Evolutionary conservation across 768 basidiomycete genomes (phyloP).

Genomic region (Agrocybe pediades): DNA sequence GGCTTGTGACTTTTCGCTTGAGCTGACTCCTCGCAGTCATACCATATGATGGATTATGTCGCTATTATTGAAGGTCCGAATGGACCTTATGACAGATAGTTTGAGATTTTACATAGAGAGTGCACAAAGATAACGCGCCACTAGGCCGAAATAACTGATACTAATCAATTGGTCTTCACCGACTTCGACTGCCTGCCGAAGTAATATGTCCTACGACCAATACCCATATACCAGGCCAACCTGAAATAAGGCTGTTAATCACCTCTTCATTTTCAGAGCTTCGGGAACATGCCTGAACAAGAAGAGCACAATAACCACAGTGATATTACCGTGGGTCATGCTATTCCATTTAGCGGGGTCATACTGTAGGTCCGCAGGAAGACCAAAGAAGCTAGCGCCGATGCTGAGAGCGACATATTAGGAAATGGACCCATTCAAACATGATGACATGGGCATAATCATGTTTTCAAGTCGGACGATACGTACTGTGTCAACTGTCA

Average conservation of each 20-base stretch:
- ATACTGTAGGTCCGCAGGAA: slow-evolving; percentile 58
- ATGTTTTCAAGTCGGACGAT: neutral
- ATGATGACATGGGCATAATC: neutral
- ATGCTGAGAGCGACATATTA: slow-evolving; percentile 44
- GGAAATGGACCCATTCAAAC: slow-evolving; percentile 2
- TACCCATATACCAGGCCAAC: slow-evolving; percentile 51
- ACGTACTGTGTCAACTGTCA: slow-evolving; percentile 64
- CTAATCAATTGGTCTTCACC: slow-evolving; percentile 8
- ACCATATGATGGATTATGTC: too few relatives aligned
- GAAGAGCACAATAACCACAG: slow-evolving; percentile 58
- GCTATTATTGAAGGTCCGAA: neutral
- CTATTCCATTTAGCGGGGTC: slow-evolving; percentile 61
- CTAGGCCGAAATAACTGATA: neutral
- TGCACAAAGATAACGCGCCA: neutral
- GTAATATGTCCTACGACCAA: slow-evolving; percentile 28
- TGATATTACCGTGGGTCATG: slow-evolving; percentile 79
- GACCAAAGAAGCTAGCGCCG: slow-evolving; percentile 51
- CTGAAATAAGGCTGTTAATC: slow-evolving; percentile 27
- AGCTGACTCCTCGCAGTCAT: too few relatives aligned
- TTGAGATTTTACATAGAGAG: too few relatives aligned
- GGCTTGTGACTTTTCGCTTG: too few relatives aligned
- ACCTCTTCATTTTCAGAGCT: neutral
- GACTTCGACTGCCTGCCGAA: slow-evolving; percentile 24
- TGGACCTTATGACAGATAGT: neutral
- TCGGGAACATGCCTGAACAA: slow-evolving; percentile 46